Percentiles rank a stretch among this genome's conserved stretches.
Evolutionary conservation across 1,139 yeast genomes (phyloP).

Genomic region (Taphrina confusa): DNA sequence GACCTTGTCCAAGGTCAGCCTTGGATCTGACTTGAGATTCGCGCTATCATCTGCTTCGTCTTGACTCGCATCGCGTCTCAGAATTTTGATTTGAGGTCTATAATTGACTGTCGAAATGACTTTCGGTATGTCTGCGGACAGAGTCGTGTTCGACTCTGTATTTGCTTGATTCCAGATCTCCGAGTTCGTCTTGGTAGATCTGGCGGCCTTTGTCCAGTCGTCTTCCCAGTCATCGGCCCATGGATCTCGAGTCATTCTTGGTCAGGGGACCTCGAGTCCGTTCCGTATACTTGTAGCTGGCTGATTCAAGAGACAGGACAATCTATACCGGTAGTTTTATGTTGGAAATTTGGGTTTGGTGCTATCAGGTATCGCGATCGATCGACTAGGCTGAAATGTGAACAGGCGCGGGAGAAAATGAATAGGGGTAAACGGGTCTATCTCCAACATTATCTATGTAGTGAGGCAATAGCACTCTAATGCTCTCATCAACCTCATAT

Average conservation of each 20-base stretch:
- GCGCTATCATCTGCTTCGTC: background rate
- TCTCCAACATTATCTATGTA: too few relatives aligned
- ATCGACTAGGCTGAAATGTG: too few relatives aligned
- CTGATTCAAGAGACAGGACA: too few relatives aligned
- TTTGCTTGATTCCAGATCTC: conserved; percentile 29
- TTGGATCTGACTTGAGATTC: background rate
- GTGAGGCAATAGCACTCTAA: too few relatives aligned
- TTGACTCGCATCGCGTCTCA: background rate
- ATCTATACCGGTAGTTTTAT: too few relatives aligned
- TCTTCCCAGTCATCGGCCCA: conserved; percentile 32
- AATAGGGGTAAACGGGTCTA: too few relatives aligned
- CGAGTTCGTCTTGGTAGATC: background rate
- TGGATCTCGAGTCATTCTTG: conserved; percentile 24
- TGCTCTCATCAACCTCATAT: too few relatives aligned
- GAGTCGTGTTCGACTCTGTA: background rate
- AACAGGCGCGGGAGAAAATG: too few relatives aligned
- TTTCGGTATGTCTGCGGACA: background rate
- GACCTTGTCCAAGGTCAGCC: conserved; percentile 2
- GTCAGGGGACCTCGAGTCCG: too few relatives aligned
- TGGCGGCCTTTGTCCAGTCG: conserved; percentile 30
- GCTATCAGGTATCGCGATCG: too few relatives aligned
- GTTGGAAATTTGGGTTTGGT: too few relatives aligned
- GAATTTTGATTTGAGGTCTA: conserved; percentile 19
- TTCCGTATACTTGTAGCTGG: too few relatives aligned
- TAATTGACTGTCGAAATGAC: conserved; percentile 8